phyloP scores from a whole-genome alignment of 805 yeast species.

The Candida boidinii region DNA sequence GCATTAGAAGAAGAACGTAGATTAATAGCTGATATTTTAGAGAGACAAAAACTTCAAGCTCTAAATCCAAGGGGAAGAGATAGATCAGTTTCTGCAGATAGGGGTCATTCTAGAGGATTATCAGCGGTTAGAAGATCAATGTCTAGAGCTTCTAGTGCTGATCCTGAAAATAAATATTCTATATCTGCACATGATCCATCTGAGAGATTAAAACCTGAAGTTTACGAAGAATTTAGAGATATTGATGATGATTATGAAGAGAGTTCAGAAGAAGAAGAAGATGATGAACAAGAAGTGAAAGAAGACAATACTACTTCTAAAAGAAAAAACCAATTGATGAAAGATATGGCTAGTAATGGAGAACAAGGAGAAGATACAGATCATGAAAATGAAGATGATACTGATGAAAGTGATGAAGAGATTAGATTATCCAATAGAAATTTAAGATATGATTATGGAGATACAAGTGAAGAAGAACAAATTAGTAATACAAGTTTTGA shows the following conservation, averaged over 20 bases:
- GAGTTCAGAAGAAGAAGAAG: slow-evolving; percentile 7
- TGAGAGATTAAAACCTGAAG: slow-evolving; percentile 37
- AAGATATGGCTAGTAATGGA: slow-evolving; percentile 4
- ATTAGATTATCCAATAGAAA: neutral
- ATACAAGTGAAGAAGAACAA: slow-evolving; percentile 48
- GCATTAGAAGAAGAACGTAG: slow-evolving; percentile 25
- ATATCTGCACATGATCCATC: slow-evolving; percentile 70
- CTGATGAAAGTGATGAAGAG: slow-evolving; percentile 4
- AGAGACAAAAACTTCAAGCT: slow-evolving; percentile 15
- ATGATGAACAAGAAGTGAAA: slow-evolving; percentile 10
- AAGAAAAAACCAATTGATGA: slow-evolving; percentile 20
- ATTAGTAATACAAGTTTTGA: slow-evolving; percentile 53
- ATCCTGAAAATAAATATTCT: slow-evolving; percentile 36
- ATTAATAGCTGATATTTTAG: slow-evolving; percentile 20
- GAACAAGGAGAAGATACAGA: too few species aligned
- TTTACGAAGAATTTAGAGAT: slow-evolving; percentile 3
- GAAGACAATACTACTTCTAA: slow-evolving; percentile 1
- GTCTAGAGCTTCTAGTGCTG: slow-evolving; percentile 14
- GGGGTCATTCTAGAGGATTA: slow-evolving; percentile 13
- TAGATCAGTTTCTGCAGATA: slow-evolving; percentile 6
- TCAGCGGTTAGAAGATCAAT: slow-evolving; percentile 15
- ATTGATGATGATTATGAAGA: slow-evolving; percentile 10
- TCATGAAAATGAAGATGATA: neutral
- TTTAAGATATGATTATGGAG: slow-evolving; percentile 5
- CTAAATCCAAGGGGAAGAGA: slow-evolving; percentile 13